phyloP scores from a whole-genome alignment of 1,284 basidiomycete genomes.

The Ganoderma multipileum region DNA sequence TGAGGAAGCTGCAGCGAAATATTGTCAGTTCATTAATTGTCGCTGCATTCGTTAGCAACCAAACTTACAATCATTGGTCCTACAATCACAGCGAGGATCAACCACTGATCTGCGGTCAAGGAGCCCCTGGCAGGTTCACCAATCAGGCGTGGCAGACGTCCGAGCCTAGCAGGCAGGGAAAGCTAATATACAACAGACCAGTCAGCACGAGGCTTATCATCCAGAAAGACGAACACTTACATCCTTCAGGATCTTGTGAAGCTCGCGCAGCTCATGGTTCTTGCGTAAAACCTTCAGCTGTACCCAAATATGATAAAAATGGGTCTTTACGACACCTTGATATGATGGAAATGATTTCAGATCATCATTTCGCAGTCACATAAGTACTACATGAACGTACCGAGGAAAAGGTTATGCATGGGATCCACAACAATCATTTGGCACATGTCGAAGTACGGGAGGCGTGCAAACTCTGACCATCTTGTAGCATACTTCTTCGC shows the following conservation, averaged over 20 bases:
- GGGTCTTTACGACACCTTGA: conserved; percentile 42
- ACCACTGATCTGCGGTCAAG: conserved; percentile 45
- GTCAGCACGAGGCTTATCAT: neutral
- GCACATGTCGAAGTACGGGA: conserved; percentile 40
- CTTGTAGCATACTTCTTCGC: conserved; percentile 29
- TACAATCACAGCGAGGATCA: conserved; percentile 35
- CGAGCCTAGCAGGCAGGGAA: conserved; percentile 31
- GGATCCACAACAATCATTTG: conserved; percentile 39
- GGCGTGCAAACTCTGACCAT: conserved; percentile 34
- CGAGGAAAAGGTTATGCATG: conserved; percentile 41
- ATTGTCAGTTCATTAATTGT: too few relatives aligned
- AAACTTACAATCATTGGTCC: conserved; percentile 28
- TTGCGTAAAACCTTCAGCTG: conserved; percentile 36
- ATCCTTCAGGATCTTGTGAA: conserved; percentile 36
- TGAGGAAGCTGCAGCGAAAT: conserved; percentile 30
- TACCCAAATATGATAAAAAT: conserved; percentile 44
- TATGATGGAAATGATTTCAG: neutral
- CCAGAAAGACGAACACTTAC: conserved; percentile 16
- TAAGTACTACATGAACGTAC: conserved; percentile 18
- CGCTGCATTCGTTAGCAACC: too few relatives aligned
- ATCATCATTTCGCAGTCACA: too few relatives aligned
- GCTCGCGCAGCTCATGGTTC: conserved; percentile 32
- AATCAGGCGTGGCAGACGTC: conserved; percentile 39
- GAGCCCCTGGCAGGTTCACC: conserved; percentile 44
- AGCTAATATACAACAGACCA: conserved; percentile 21